A percentile compares a stretch with the other conserved stretches of the same genome.
These are phyloP conservation scores for Yarrowia osloensis DNA, from an alignment of 805 yeast species.

Conservation along the genomic window DNA sequence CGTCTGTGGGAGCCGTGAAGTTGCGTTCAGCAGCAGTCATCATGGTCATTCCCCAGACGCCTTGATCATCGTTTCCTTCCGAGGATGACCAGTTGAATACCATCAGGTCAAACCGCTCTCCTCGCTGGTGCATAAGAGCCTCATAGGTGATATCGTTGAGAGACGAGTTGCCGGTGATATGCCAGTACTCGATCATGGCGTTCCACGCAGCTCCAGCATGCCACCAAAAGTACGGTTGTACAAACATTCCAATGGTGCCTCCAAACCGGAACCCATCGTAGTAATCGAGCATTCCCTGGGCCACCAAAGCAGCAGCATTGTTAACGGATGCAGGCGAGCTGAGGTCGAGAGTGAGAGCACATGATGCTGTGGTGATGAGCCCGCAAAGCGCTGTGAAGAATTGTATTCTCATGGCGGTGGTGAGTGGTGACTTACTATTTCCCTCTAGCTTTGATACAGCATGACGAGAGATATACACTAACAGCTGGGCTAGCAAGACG, in stretches of 20 bases:
- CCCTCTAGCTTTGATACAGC: neutral
- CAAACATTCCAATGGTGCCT: constrained; percentile 83
- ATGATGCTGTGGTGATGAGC: neutral
- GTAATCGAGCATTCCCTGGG: constrained; percentile 67
- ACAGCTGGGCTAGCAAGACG: neutral
- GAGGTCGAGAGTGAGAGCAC: neutral
- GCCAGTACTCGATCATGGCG: constrained; percentile 75
- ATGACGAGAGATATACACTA: neutral
- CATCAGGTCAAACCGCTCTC: constrained; percentile 72
- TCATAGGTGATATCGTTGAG: constrained; percentile 59
- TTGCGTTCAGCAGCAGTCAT: constrained; percentile 91
- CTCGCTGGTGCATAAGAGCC: constrained; percentile 73
- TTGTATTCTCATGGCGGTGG: neutral
- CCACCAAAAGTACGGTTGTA: constrained; percentile 97
- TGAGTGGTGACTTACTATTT: neutral
- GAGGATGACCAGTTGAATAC: constrained; percentile 86
- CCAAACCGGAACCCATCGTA: constrained; percentile 67
- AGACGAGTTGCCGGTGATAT: constrained; percentile 66
- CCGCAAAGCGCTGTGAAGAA: neutral
- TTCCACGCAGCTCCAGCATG: constrained; percentile 98
- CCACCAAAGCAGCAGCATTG: constrained; percentile 53
- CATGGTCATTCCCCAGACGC: constrained; percentile 92
- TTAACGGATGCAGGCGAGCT: constrained; percentile 48
- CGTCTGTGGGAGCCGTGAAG: constrained; percentile 67
- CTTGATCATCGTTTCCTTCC: constrained; percentile 98